Percentiles rank a stretch among this genome's conserved stretches.
These are phyloP conservation scores for Terana coerulea DNA, from an alignment of 768 basidiomycete species.

Conservation along the genomic window DNA sequence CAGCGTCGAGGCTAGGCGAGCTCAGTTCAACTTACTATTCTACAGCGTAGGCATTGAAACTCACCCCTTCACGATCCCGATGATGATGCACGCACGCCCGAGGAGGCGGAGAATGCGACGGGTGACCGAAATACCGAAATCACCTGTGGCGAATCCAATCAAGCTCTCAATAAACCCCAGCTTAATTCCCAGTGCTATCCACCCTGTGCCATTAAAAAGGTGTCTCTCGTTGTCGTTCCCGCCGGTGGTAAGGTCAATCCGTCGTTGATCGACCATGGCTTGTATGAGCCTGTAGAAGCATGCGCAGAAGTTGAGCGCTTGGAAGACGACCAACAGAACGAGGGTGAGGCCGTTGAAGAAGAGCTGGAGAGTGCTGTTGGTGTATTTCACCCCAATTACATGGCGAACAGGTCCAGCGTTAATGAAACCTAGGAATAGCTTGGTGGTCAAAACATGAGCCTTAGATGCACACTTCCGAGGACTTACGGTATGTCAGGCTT, in stretches of 20 bases:
- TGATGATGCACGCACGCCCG: constrained; percentile 49
- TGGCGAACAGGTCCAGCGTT: neutral
- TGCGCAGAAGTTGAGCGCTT: constrained; percentile 55
- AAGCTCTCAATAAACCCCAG: constrained; percentile 63
- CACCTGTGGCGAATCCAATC: constrained; percentile 54
- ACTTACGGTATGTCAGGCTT: constrained; percentile 53
- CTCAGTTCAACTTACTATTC: neutral
- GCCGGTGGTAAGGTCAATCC: constrained; percentile 42
- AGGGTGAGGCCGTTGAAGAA: constrained; percentile 62
- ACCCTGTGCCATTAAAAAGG: constrained; percentile 57
- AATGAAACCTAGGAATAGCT: neutral
- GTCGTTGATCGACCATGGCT: constrained; percentile 47
- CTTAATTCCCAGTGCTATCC: constrained; percentile 59
- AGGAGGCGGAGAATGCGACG: constrained; percentile 57
- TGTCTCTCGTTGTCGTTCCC: constrained; percentile 34
- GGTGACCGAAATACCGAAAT: constrained; percentile 49
- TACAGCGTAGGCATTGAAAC: constrained; percentile 17
- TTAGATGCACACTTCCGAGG: neutral
- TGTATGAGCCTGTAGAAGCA: constrained; percentile 54
- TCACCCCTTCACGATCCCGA: constrained; percentile 69
- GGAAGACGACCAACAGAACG: constrained; percentile 52
- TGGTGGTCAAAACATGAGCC: neutral
- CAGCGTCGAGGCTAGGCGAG: constrained; percentile 42
- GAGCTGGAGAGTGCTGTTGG: constrained; percentile 37
- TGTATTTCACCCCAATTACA: constrained; percentile 39